phyloP scores from a whole-genome alignment of 257 asterid genomes.

The Solanum ahanhuiri region DNA sequence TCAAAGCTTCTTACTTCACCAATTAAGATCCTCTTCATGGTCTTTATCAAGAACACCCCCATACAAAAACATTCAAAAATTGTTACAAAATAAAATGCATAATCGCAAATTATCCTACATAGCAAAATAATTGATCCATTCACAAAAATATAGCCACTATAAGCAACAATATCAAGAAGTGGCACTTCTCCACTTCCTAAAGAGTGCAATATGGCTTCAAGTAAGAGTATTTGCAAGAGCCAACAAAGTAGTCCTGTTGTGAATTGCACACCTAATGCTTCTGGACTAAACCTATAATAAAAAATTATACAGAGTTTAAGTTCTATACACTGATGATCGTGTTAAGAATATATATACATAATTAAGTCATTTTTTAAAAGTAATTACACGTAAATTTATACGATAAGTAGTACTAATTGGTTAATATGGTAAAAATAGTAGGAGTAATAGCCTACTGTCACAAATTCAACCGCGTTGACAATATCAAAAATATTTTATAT shows the following conservation, averaged over 20 bases:
- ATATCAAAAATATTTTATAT: neutral
- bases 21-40: conserved; percentile 20
- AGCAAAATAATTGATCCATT: conserved; percentile 12
- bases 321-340: neutral
- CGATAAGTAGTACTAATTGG: neutral
- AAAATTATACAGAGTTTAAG: neutral
- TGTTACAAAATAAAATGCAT: conserved; percentile 9
- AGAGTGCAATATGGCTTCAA: conserved; percentile 16
- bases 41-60: conserved; percentile 23
- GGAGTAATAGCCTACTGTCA: neutral
- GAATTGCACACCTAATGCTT: conserved; percentile 27
- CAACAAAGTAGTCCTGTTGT: conserved; percentile 30
- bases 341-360: neutral
- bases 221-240: conserved; percentile 20
- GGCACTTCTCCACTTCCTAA: conserved; percentile 25
- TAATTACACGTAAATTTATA: neutral
- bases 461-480: neutral
- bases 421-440: neutral
- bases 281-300: conserved; percentile 25
- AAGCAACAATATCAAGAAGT: conserved; percentile 23
- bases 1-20: conserved; percentile 14
- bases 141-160: conserved; percentile 19
- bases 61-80: conserved; percentile 16
- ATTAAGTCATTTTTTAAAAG: neutral
- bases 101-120: conserved; percentile 13